These are phyloP conservation scores for Lumnitzera racemosa DNA, from an alignment of 345 rosid genomes.

Conservation along the genomic window DNA sequence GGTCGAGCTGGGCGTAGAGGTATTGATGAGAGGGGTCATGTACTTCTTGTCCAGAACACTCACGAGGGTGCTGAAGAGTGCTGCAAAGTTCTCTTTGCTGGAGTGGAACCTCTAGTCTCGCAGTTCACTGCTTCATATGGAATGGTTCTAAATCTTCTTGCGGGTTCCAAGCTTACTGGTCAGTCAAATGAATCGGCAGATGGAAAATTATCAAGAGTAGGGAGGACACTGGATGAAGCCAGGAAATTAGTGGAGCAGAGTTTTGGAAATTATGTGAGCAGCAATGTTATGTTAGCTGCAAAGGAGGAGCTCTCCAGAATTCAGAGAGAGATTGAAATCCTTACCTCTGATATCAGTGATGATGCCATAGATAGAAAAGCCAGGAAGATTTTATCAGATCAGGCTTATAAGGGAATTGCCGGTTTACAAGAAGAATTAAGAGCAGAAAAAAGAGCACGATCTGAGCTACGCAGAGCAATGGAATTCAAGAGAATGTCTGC, in stretches of 20 bases:
- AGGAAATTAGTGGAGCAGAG: slow-evolving; percentile 88
- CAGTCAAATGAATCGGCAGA: slow-evolving; percentile 45
- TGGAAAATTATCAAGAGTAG: slow-evolving; percentile 42
- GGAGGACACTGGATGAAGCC: slow-evolving; percentile 87
- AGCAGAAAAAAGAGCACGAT: slow-evolving; percentile 56
- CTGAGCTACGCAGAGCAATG: slow-evolving; percentile 55
- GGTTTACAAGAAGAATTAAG: slow-evolving; percentile 63
- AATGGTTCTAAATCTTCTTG: slow-evolving; percentile 90
- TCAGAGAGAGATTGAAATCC: slow-evolving; percentile 56
- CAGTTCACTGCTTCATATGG: slow-evolving; percentile 98
- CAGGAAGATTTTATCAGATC: slow-evolving; percentile 51
- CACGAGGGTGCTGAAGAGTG: slow-evolving; percentile 93
- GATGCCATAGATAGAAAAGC: slow-evolving; percentile 80
- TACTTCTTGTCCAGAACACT: slow-evolving; percentile 71
- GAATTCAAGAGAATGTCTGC: slow-evolving; percentile 57
- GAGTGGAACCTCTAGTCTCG: slow-evolving; percentile 84
- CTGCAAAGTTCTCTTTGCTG: slow-evolving; percentile 80
- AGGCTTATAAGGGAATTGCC: slow-evolving; percentile 68
- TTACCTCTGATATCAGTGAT: slow-evolving; percentile 61
- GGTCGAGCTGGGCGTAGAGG: slow-evolving; percentile 99
- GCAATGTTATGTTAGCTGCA: slow-evolving; percentile 88
- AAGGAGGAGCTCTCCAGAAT: slow-evolving; percentile 79
- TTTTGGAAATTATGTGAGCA: slow-evolving; percentile 92
- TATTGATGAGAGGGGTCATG: slow-evolving; percentile 78
- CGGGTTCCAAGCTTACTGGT: slow-evolving; percentile 65